Evolutionary conservation across 73 alveolate genomes (phyloP).

Genomic region (Paramecium pentaurelia): DNA sequence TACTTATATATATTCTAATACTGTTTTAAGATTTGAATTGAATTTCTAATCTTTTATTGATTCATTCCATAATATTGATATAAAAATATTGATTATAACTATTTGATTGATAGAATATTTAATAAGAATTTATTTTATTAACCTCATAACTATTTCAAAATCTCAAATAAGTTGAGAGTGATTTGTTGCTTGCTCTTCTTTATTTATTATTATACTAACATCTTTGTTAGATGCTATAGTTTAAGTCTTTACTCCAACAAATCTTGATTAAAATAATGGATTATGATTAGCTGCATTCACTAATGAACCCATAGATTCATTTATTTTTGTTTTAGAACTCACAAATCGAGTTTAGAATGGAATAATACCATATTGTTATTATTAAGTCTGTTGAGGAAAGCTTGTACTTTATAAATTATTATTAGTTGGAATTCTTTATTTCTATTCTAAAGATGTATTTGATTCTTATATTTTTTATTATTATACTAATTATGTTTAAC

Average conservation of each 20-base stretch:
- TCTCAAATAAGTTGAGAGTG: neutral
- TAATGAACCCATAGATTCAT: neutral
- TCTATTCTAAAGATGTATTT: neutral
- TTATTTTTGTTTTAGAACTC: neutral
- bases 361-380: neutral
- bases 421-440: neutral
- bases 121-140: neutral
- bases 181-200: neutral
- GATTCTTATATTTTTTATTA: neutral
- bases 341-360: neutral
- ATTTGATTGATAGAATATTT: neutral
- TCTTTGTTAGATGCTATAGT: neutral
- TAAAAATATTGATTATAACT: too few relatives aligned
- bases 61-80: too few relatives aligned
- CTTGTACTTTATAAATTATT: neutral
- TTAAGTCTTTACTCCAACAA: neutral
- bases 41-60: too few relatives aligned
- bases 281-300: neutral
- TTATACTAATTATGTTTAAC: neutral
- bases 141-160: neutral
- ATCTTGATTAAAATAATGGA: neutral
- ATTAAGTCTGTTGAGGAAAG: neutral
- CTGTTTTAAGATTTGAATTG: too few relatives aligned
- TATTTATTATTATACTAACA: neutral
- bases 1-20: too few relatives aligned